phyloP scores from a whole-genome alignment of 768 basidiomycete species.

The Rossbeevera mucosa region DNA sequence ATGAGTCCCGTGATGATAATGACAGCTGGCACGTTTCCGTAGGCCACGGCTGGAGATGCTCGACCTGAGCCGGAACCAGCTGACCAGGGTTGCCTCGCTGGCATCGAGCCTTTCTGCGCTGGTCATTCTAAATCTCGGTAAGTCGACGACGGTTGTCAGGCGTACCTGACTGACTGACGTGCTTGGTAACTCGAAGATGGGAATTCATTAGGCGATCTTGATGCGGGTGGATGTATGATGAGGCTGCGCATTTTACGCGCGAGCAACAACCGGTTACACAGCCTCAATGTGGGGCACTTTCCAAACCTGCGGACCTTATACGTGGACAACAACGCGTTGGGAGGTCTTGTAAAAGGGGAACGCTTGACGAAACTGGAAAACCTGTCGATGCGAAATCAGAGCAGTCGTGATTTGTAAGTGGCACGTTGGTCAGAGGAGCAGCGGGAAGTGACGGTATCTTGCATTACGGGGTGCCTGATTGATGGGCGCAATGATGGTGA shows the following conservation, averaged over 20 bases:
- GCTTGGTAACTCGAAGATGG: constrained; percentile 48
- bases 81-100: constrained; percentile 57
- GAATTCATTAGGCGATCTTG: constrained; percentile 59
- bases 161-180: constrained; percentile 14
- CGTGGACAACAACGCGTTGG: constrained; percentile 77
- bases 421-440: constrained; percentile 13
- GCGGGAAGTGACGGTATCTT: constrained; percentile 36
- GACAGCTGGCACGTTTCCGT: constrained; percentile 8
- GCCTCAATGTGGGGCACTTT: constrained; percentile 59
- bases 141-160: constrained; percentile 33
- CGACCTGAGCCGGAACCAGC: constrained; percentile 72
- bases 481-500: constrained; percentile 32
- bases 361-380: constrained; percentile 76
- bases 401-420: constrained; percentile 69
- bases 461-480: constrained; percentile 36
- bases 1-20: constrained; percentile 8
- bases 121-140: constrained; percentile 79
- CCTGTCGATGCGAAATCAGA: constrained; percentile 87
- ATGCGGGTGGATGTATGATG: constrained; percentile 51
- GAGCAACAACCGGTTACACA: constrained; percentile 73
- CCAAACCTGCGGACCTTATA: constrained; percentile 84
- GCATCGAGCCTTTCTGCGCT: constrained; percentile 53
- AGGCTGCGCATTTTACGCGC: constrained; percentile 79
- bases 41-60: constrained; percentile 73
- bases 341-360: constrained; percentile 47